Evolutionary conservation across 2,329 filamentous ascomycete species (phyloP), one percentile per base, ranked within the genome.

Genomic region (Colletotrichum echinochloae): DNA sequence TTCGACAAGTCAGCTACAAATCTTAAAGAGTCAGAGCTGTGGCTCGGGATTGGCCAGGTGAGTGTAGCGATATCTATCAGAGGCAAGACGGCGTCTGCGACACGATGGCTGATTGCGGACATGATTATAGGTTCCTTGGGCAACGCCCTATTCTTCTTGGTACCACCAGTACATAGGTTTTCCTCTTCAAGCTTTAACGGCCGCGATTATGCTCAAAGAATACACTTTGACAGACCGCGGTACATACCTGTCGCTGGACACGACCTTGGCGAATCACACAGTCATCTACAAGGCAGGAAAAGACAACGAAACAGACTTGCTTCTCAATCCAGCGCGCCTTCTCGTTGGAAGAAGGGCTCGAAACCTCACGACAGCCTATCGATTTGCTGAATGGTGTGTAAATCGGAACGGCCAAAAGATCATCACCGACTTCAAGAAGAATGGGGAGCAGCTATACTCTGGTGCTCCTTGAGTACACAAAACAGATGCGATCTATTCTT

Each of bases 401-500:
- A 23, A 3, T 16, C n/a, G 23, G 5, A 49, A 49, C 12, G 46
- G 46, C 8, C 46, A 49, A 49, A 49, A 28, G 5, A 14, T 49
- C 8, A 49, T 49, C 8, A 16, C 8, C 2, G n/a, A 49, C 12
- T 49, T 49, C n/a, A 23, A 49, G 23, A 49, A 49, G 16, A 48
- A 48, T 26, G 46, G 46, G 16, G 46, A 48, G 23, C 46, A 48
- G 46, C n/a, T 48, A 23, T 48, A 48, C 12, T 26, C 9, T 16
- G 46, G 46, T 28, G 46, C 46, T 28, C 23, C 23, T 16, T 49
- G 46, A 49, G 3, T 48, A 2, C 5, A 5, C 9, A 12, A 7
- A 0, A 2, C 5, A 14, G 2, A 3, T 16, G 8, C 5, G n/a
- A 3, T 14, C 7, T 28, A 3, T 28, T 49, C 5, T 16, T 16